Conservation (phyloP, 192 early-diverging fungal species). For the Podila verticillata region DNA sequence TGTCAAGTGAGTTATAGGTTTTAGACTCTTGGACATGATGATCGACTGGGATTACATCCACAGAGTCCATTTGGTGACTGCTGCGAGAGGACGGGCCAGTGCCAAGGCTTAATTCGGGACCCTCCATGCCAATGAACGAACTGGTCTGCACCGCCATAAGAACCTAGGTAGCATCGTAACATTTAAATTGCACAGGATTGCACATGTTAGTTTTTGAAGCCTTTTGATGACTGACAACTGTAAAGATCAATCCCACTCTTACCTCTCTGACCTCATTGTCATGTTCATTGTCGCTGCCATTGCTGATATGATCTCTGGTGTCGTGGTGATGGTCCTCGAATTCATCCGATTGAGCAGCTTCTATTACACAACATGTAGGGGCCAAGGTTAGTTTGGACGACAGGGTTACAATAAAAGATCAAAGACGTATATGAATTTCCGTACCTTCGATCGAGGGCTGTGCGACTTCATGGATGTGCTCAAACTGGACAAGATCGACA, state of each 20-base stretch:
- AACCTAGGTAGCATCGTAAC: not conserved
- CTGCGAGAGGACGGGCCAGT: not conserved
- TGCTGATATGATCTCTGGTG: not conserved
- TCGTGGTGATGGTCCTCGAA: not conserved
- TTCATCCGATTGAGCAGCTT: no score
- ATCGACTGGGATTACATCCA: not conserved
- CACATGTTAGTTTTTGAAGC: not conserved
- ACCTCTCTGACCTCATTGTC: slow-evolving; percentile 42
- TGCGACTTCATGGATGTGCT: no score
- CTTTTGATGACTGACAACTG: not conserved
- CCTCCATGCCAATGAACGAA: not conserved
- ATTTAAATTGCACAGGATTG: no score
- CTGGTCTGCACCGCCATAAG: not conserved
- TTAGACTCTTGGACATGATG: not conserved
- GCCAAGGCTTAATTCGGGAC: not conserved
- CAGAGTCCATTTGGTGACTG: not conserved
- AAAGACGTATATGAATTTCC: no score
- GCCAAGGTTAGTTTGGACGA: not conserved
- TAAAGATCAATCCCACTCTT: not conserved
- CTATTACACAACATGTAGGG: not conserved
- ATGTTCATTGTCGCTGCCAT: slow-evolving; percentile 16
- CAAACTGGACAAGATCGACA: not conserved
- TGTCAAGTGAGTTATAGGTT: not conserved
- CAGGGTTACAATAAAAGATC: not conserved
- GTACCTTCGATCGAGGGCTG: not conserved